phyloP scores from a whole-genome alignment of 768 basidiomycete species.

The Naematelia encephala region DNA sequence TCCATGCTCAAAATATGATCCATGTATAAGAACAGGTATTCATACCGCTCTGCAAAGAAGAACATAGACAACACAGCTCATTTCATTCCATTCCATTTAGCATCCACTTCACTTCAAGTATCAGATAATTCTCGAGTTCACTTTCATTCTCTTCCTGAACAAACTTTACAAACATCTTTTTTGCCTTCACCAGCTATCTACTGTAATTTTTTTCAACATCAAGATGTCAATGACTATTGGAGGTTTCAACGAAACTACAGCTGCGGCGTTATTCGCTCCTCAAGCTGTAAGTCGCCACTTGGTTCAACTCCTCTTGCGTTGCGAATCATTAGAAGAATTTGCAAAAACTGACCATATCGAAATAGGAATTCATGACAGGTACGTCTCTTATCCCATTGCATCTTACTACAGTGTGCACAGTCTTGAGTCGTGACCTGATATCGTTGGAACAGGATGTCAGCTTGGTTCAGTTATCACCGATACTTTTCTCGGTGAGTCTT shows the following conservation, averaged over 20 bases:
- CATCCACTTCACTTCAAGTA: too few species aligned
- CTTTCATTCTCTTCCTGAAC: not conserved
- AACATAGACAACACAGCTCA: too few species aligned
- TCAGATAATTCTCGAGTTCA: too few species aligned
- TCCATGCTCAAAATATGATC: too few species aligned
- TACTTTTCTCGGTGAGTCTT: constrained; percentile 19
- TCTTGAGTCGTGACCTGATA: too few species aligned
- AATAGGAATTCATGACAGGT: constrained; percentile 21
- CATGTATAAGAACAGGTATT: too few species aligned
- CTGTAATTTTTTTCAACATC: too few species aligned
- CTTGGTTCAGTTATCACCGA: constrained; percentile 28
- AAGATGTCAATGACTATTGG: constrained; percentile 6
- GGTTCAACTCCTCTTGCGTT: not conserved
- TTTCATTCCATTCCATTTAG: too few species aligned
- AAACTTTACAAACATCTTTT: not conserved
- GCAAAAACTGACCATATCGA: too few species aligned
- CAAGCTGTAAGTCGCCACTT: constrained; percentile 17
- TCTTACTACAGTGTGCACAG: not conserved
- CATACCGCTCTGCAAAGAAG: too few species aligned
- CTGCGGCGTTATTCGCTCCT: constrained; percentile 14
- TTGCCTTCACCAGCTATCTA: not conserved
- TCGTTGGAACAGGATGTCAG: constrained; percentile 24
- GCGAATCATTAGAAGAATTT: not conserved
- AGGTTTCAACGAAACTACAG: constrained; percentile 17
- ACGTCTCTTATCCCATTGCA: not conserved